These are phyloP conservation scores for Calonectria fujianensis DNA, from an alignment of 2,329 filamentous ascomycete species.

Conservation along the genomic window DNA sequence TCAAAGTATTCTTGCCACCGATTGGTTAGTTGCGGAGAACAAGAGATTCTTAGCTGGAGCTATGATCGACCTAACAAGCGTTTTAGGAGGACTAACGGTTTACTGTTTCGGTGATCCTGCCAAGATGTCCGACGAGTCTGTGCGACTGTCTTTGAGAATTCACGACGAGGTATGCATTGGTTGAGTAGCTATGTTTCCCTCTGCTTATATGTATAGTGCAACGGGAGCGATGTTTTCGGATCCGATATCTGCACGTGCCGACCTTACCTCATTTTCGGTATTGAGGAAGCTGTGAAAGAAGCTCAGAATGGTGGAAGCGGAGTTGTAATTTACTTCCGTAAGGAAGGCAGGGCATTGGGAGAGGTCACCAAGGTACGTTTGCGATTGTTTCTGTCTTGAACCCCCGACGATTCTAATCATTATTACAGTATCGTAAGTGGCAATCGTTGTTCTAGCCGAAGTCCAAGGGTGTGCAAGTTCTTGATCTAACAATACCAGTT, in stretches of 20 bases:
- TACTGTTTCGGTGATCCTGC: conserved; percentile 98
- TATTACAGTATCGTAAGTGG: conserved; percentile 49
- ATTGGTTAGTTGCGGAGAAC: conserved; percentile 76
- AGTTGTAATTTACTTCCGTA: conserved; percentile 98
- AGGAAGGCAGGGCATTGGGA: conserved; percentile 94
- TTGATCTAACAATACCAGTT: conserved; percentile 60
- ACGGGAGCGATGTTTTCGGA: conserved; percentile 97
- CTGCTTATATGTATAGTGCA: conserved; percentile 74
- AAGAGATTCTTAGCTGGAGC: no score
- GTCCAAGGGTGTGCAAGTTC: conserved; percentile 18
- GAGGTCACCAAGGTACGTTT: conserved; percentile 92
- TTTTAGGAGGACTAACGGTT: conserved; percentile 86
- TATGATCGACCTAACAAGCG: conserved; percentile 36
- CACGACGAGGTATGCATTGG: conserved; percentile 75
- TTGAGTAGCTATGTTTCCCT: background rate
- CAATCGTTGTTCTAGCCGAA: conserved; percentile 25
- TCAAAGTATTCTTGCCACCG: conserved; percentile 96
- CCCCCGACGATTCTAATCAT: conserved; percentile 43
- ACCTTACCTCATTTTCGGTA: conserved; percentile 96
- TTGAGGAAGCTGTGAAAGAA: conserved; percentile 97
- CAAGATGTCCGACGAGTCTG: conserved; percentile 92
- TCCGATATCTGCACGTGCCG: conserved; percentile 98
- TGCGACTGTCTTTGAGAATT: conserved; percentile 87
- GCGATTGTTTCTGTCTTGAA: conserved; percentile 1
- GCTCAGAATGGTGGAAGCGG: conserved; percentile 95